Base-by-base conservation (phyloP, 1,284 basidiomycete species). In the Irpex rosettiformis region DNA sequence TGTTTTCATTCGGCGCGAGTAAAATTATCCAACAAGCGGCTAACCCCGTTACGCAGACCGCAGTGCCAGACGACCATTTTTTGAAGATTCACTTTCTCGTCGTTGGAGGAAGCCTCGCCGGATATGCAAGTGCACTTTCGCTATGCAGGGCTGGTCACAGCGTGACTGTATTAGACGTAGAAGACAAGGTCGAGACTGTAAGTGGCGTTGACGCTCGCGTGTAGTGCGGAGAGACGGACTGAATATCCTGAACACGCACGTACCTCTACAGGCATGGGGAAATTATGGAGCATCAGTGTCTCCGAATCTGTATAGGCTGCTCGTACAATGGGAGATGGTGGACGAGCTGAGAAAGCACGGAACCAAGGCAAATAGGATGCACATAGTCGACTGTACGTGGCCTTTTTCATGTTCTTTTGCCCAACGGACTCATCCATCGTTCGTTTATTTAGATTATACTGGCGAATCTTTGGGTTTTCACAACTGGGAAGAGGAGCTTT, bases 141-240 rank as follows among this genome's bases (percentile, higher is more conserved):
- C 68, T 74, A 52, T 57, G 63, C 13, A 58, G 67, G 18, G 66
- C 64, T 0, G 72, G 72, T 2, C 72, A 74, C 58, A 60, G 60
- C 8, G 72, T 74, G n/a, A 70, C 66, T 7, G 63, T 73, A n/a
- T 58, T 74, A 37, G 69, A 72, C 6, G 45, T 61, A 55, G 54
- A 53, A 21, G 52, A 58, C 43, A 51, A 59, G 51, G 53, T 64
- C 10, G 58, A 64, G 10, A 53, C 62, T 43, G 70, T 69, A 52
- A 48, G 65, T 59, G 16, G 45, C 30, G 6, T 28, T 51, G 18
- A 16, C 29, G 22, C n/a, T 30, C 33, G 18, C n/a, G n/a, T n/a
- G n/a, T n/a, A n/a, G n/a, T n/a, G n/a, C n/a, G n/a, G n/a, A 30
- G 28, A 28, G 21, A 33, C 6, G n/a, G 18, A 48, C 28, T 25